phyloP scores from a whole-genome alignment of 208 protist species.

The Tritrichomonas foetus region DNA sequence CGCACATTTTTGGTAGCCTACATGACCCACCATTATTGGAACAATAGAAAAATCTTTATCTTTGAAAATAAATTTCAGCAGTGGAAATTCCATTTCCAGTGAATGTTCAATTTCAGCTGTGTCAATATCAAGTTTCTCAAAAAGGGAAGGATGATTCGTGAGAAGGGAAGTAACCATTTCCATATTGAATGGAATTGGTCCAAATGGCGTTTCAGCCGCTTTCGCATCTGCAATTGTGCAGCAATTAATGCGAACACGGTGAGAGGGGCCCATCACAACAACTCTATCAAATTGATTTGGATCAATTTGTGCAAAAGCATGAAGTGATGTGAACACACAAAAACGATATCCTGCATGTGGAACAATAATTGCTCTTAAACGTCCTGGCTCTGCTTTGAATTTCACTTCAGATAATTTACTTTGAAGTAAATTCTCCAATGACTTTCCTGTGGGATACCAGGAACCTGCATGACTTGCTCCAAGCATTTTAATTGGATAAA shows the following conservation, averaged over 20 bases:
- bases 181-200: slow-evolving; percentile 70
- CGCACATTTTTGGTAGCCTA: slow-evolving; percentile 55
- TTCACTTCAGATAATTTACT: not conserved
- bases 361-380: slow-evolving; percentile 39
- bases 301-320: slow-evolving; percentile 33
- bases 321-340: slow-evolving; percentile 25
- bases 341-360: slow-evolving; percentile 48
- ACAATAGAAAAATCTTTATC: slow-evolving; percentile 65
- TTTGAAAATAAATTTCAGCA: slow-evolving; percentile 75
- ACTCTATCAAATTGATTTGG: slow-evolving; percentile 61
- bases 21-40: slow-evolving; percentile 74
- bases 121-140: slow-evolving; percentile 68
- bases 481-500: too few species aligned
- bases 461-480: not conserved
- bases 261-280: slow-evolving; percentile 84
- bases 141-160: slow-evolving; percentile 52
- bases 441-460: slow-evolving; percentile 11
- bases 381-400: not conserved
- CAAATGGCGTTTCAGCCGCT: slow-evolving; percentile 79
- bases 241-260: slow-evolving; percentile 73
- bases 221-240: slow-evolving; percentile 70
- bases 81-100: slow-evolving; percentile 91
- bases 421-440: not conserved
- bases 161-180: slow-evolving; percentile 55
- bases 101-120: slow-evolving; percentile 80